Evolutionary conservation across 805 yeast genomes (phyloP).

Genomic region (Komagataella populi): DNA sequence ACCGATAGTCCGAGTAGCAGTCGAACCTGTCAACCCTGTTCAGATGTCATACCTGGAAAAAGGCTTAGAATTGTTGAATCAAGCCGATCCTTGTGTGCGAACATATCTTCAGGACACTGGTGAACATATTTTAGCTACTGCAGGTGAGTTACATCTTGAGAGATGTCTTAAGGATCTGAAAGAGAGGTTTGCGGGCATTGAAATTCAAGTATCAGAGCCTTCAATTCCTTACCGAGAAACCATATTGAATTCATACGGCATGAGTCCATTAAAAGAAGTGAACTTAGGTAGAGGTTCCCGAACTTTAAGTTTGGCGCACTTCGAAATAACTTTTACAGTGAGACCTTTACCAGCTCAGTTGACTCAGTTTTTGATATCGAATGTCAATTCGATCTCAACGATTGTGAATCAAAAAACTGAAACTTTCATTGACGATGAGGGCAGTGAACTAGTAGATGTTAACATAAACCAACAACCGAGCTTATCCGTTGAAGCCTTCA

Average conservation of each 20-base stretch:
- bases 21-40: conserved; percentile 87
- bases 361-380: conserved; percentile 31
- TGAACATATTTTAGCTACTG: conserved; percentile 85
- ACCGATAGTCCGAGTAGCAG: conserved; percentile 88
- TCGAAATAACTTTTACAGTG: conserved; percentile 25
- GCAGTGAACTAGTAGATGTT: conserved; percentile 32
- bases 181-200: conserved; percentile 87
- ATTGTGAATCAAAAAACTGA: conserved; percentile 11
- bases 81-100: conserved; percentile 92
- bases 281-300: conserved; percentile 35
- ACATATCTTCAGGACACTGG: conserved; percentile 81
- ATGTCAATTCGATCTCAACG: conserved; percentile 28
- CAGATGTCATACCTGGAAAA: conserved; percentile 61
- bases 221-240: conserved; percentile 93
- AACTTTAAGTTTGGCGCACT: conserved; percentile 36
- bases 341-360: conserved; percentile 42
- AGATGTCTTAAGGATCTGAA: conserved; percentile 84
- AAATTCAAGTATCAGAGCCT: conserved; percentile 77
- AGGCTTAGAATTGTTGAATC: conserved; percentile 68
- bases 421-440: conserved; percentile 30
- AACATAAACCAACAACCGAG: conserved; percentile 6
- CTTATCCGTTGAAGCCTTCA: conserved; percentile 17
- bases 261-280: conserved; percentile 33
- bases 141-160: conserved; percentile 94
- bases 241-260: conserved; percentile 34